Conservation (phyloP, 2,329 filamentous ascomycete species). For the Penicillium sp. region DNA sequence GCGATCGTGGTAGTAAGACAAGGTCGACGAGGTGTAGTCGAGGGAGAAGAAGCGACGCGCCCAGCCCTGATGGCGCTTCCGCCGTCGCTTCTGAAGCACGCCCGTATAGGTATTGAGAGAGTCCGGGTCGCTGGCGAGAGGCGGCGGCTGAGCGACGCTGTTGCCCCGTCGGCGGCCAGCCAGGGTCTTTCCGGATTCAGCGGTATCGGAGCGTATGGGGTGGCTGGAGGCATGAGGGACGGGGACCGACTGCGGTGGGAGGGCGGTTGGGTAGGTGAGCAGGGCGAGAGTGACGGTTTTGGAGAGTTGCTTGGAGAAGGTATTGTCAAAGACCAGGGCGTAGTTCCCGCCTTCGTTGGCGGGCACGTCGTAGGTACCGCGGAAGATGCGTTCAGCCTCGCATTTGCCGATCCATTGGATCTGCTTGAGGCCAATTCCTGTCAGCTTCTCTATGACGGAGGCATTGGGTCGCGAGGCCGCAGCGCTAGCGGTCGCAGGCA, state of each 20-base stretch:
- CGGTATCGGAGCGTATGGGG: constrained; percentile 40
- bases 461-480: constrained; percentile 53
- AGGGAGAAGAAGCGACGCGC: constrained; percentile 90
- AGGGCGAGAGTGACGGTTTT: constrained; percentile 94
- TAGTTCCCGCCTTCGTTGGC: constrained; percentile 78
- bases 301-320: constrained; percentile 87
- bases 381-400: constrained; percentile 88
- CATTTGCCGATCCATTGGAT: constrained; percentile 83
- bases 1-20: constrained; percentile 92
- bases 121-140: no score
- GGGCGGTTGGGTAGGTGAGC: constrained; percentile 84
- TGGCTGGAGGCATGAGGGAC: constrained; percentile 44
- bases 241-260: no score
- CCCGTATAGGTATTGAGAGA: constrained; percentile 64
- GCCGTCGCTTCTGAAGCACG: constrained; percentile 74
- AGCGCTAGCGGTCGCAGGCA: constrained; percentile 19
- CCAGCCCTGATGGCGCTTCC: constrained; percentile 89
- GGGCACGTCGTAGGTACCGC: constrained; percentile 75
- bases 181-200: constrained; percentile 30
- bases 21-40: constrained; percentile 83
- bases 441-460: constrained; percentile 59
- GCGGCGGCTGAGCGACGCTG: constrained; percentile 23
- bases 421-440: constrained; percentile 53
- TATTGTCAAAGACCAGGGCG: constrained; percentile 95
- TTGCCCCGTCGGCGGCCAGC: constrained; percentile 27